phyloP scores from a whole-genome alignment of 129 eudicot species.

The Flaveria robusta region DNA sequence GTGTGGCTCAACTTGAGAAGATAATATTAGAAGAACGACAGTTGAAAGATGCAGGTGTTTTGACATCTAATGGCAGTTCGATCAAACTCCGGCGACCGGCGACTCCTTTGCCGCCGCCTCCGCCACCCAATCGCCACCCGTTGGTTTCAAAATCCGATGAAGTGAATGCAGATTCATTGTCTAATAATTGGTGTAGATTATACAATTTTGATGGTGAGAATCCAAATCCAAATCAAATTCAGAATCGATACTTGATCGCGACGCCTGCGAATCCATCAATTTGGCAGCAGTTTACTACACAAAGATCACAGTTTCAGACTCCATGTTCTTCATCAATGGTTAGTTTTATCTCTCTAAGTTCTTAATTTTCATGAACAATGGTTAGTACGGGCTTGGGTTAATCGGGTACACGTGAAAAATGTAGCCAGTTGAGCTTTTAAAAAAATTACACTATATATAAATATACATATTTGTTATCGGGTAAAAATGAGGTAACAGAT shows the following conservation, averaged over 20 bases:
- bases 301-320: slow-evolving; percentile 49
- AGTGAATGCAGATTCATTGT: no score
- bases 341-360: slow-evolving; percentile 16
- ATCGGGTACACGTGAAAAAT: no score
- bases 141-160: slow-evolving; percentile 37
- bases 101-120: slow-evolving; percentile 40
- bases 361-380: not conserved
- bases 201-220: slow-evolving; percentile 44
- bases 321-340: slow-evolving; percentile 61
- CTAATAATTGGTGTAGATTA: slow-evolving; percentile 16
- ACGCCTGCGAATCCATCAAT: slow-evolving; percentile 20
- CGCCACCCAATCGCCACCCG: slow-evolving; percentile 35
- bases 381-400: no score
- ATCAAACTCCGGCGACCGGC: slow-evolving; percentile 44
- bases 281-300: slow-evolving; percentile 28
- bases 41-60: slow-evolving; percentile 42
- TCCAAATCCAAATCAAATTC: slow-evolving; percentile 21
- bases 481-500: no score
- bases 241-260: slow-evolving; percentile 21
- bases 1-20: slow-evolving; percentile 94
- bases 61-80: slow-evolving; percentile 23
- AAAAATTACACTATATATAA: no score
- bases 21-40: slow-evolving; percentile 69
- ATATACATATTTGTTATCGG: no score
- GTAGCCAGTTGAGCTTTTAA: no score